Evolutionary conservation across 306 rosid species (phyloP).

Genomic region (Cucumis melo): DNA sequence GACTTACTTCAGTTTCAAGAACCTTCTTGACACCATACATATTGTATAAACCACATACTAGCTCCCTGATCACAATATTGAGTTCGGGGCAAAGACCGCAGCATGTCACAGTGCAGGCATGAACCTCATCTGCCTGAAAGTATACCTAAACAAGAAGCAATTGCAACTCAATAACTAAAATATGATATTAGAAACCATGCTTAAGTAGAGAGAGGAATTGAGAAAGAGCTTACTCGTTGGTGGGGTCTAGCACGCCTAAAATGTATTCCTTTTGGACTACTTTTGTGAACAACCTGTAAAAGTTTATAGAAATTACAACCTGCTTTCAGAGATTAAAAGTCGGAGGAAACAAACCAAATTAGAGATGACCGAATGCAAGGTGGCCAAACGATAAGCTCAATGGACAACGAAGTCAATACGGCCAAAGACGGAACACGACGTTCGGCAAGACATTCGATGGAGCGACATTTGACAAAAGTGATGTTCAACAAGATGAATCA

Average conservation of each 20-base stretch:
- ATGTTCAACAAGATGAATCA: too few species aligned
- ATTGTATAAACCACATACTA: slow-evolving; percentile 71
- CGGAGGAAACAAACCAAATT: too few species aligned
- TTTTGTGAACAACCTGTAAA: slow-evolving; percentile 60
- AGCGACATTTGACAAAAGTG: too few species aligned
- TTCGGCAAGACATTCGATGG: too few species aligned
- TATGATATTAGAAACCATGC: not conserved
- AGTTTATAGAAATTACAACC: too few species aligned
- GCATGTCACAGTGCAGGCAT: slow-evolving; percentile 84
- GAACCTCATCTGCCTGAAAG: slow-evolving; percentile 74
- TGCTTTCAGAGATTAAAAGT: too few species aligned
- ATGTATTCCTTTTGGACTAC: slow-evolving; percentile 73
- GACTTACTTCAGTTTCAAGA: slow-evolving; percentile 58
- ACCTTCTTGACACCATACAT: slow-evolving; percentile 88
- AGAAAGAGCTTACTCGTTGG: slow-evolving; percentile 39
- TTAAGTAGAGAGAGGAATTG: not conserved
- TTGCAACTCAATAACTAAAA: not conserved
- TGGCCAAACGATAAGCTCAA: too few species aligned
- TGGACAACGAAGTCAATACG: too few species aligned
- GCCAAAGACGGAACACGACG: too few species aligned
- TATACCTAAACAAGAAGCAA: slow-evolving; percentile 40
- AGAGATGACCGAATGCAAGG: too few species aligned
- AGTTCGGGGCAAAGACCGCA: slow-evolving; percentile 99
- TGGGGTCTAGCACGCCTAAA: slow-evolving; percentile 97
- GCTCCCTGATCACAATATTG: slow-evolving; percentile 91